Percentiles rank a stretch among this genome's conserved stretches.
These are phyloP conservation scores for Neurospora sp. DNA, from an alignment of 495 filamentous ascomycete genomes.

Conservation along the genomic window DNA sequence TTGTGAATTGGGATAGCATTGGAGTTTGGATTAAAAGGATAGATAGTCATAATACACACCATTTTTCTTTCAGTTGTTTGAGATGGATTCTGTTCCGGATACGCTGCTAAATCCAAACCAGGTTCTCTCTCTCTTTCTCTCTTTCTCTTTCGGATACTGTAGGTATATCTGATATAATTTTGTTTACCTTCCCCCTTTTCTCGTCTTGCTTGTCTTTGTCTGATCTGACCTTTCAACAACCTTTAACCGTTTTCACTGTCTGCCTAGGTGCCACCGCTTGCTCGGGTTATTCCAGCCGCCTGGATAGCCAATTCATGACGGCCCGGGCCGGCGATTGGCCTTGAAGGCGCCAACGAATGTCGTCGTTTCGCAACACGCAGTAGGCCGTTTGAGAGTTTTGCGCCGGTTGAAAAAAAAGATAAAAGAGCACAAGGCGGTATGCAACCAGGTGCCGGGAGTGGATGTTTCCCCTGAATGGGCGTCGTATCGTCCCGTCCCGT, in stretches of 20 bases:
- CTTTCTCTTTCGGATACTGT: neutral
- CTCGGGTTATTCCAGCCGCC: slow-evolving; percentile 9
- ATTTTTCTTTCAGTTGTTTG: neutral
- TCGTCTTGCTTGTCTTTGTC: neutral
- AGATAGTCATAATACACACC: neutral
- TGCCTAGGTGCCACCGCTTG: neutral
- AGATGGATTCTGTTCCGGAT: neutral
- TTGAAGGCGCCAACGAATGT: neutral
- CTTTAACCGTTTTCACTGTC: neutral
- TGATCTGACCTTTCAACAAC: neutral
- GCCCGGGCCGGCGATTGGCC: slow-evolving; percentile 2
- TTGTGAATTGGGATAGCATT: neutral
- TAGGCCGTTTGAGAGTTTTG: slow-evolving; percentile 1
- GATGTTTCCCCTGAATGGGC: neutral
- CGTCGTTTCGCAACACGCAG: neutral
- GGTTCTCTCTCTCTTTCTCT: neutral
- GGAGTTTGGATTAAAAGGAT: neutral
- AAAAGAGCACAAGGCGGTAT: neutral
- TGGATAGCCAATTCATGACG: slow-evolving; percentile 25
- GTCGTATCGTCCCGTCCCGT: neutral
- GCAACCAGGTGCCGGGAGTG: neutral
- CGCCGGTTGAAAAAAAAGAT: neutral
- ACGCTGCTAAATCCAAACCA: neutral
- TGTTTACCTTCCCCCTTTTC: neutral
- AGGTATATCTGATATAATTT: neutral